Evolutionary conservation across 371 early-diverging fungal genomes (phyloP).

Genomic region (Rhizopus delemar): DNA sequence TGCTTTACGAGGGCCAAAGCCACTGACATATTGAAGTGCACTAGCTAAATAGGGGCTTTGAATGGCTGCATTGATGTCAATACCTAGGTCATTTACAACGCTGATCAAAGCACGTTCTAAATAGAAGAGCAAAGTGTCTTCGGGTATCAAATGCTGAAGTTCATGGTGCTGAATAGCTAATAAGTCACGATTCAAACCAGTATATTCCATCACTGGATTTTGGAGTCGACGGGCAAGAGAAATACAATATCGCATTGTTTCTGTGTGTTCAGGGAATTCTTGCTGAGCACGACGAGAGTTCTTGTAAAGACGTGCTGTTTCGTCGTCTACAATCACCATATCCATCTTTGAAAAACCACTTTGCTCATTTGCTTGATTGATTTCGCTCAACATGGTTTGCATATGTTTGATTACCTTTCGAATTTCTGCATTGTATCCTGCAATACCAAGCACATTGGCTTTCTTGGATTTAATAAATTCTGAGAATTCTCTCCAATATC

Average conservation of each 20-base stretch:
- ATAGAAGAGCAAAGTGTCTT: slow-evolving; percentile 61
- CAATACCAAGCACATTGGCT: slow-evolving; percentile 83
- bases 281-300: slow-evolving; percentile 71
- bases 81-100: slow-evolving; percentile 82
- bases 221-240: slow-evolving; percentile 84
- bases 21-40: slow-evolving; percentile 87
- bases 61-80: slow-evolving; percentile 85
- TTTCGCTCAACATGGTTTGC: slow-evolving; percentile 56
- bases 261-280: slow-evolving; percentile 71
- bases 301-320: slow-evolving; percentile 83
- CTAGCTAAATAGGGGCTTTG: slow-evolving; percentile 68
- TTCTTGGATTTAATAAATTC: slow-evolving; percentile 64
- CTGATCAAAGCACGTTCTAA: slow-evolving; percentile 90
- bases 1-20: slow-evolving; percentile 95
- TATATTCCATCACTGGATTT: slow-evolving; percentile 85
- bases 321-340: slow-evolving; percentile 78
- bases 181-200: slow-evolving; percentile 76
- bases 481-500: slow-evolving; percentile 52
- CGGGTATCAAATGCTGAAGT: slow-evolving; percentile 72
- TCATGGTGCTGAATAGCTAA: slow-evolving; percentile 73
- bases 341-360: slow-evolving; percentile 27
- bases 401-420: slow-evolving; percentile 73
- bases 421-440: slow-evolving; percentile 77
- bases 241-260: slow-evolving; percentile 85
- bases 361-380: slow-evolving; percentile 40